phyloP scores from a whole-genome alignment of 768 basidiomycete genomes.

The Amanita subjunquillea region DNA sequence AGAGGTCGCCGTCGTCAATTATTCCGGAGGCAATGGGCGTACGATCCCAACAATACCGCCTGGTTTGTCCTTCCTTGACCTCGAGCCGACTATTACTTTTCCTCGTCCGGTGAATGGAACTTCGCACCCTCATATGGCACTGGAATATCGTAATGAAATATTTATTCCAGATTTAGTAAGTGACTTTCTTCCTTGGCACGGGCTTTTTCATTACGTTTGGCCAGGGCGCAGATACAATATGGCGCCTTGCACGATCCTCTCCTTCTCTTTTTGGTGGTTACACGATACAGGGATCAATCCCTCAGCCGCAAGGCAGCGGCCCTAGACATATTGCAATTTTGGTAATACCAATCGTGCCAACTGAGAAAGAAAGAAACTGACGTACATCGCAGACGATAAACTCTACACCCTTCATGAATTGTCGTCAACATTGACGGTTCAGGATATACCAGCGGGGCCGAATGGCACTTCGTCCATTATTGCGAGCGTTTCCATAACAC shows the following conservation, averaged over 20 bases:
- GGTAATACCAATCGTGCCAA: slow-evolving; percentile 11
- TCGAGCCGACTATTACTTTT: slow-evolving; percentile 41
- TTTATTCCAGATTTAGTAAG: slow-evolving; percentile 58
- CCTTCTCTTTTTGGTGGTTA: slow-evolving; percentile 31
- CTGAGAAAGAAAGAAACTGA: background rate
- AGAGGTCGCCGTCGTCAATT: slow-evolving; percentile 52
- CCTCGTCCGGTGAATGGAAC: slow-evolving; percentile 26
- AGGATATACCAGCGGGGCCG: slow-evolving; percentile 27
- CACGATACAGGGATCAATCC: slow-evolving; percentile 49
- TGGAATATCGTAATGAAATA: slow-evolving; percentile 44
- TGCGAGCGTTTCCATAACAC: slow-evolving; percentile 26
- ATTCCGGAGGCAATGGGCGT: slow-evolving; percentile 41
- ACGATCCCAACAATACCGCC: slow-evolving; percentile 38
- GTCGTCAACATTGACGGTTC: slow-evolving; percentile 31
- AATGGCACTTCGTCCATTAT: slow-evolving; percentile 29
- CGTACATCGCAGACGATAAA: slow-evolving; percentile 21
- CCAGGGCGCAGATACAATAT: slow-evolving; percentile 63
- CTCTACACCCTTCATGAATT: slow-evolving; percentile 24
- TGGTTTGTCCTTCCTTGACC: slow-evolving; percentile 20
- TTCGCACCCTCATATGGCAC: slow-evolving; percentile 60
- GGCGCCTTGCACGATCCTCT: slow-evolving; percentile 42
- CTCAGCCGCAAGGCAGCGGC: slow-evolving; percentile 52
- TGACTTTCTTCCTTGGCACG: background rate
- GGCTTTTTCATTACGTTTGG: background rate
- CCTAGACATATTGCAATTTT: slow-evolving; percentile 40